These are phyloP conservation scores for Pythium grandisporangium DNA, from an alignment of 352 stramenopile genomes.

Conservation along the genomic window DNA sequence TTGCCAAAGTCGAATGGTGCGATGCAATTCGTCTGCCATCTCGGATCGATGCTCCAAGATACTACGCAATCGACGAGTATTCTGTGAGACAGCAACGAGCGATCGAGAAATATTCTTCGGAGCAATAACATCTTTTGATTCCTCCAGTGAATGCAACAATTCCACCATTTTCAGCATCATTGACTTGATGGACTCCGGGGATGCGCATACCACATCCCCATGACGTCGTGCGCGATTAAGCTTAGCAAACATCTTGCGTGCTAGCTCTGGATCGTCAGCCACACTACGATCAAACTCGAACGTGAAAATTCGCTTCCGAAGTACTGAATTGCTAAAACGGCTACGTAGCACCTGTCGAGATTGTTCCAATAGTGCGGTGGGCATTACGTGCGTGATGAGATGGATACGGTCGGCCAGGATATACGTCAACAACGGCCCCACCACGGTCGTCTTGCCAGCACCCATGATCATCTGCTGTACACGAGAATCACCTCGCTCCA, in stretches of 20 bases:
- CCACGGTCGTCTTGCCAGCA: slow-evolving; percentile 99
- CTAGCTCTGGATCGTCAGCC: slow-evolving; percentile 53
- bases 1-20: slow-evolving; percentile 87
- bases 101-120: slow-evolving; percentile 39
- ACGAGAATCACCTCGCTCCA: slow-evolving; percentile 59
- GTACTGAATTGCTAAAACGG: slow-evolving; percentile 94
- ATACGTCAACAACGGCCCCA: slow-evolving; percentile 96
- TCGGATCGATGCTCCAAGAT: slow-evolving; percentile 73
- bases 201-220: slow-evolving; percentile 96
- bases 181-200: slow-evolving; percentile 98
- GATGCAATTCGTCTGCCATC: slow-evolving; percentile 88
- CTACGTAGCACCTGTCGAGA: slow-evolving; percentile 95
- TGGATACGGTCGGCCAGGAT: slow-evolving; percentile 95
- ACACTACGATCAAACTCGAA: slow-evolving; percentile 98
- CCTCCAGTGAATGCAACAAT: slow-evolving; percentile 85
- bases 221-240: slow-evolving; percentile 86
- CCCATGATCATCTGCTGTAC: slow-evolving; percentile 99
- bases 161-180: slow-evolving; percentile 99
- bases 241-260: slow-evolving; percentile 66
- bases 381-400: slow-evolving; percentile 97
- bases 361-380: slow-evolving; percentile 97
- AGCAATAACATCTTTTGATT: slow-evolving; percentile 69
- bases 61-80: slow-evolving; percentile 52
- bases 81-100: no score
- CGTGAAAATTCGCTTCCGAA: slow-evolving; percentile 98